Evolutionary conservation across 1,284 basidiomycete species (phyloP), one percentile per base, ranked within the genome.

Genomic region (Athelia sp.): DNA sequence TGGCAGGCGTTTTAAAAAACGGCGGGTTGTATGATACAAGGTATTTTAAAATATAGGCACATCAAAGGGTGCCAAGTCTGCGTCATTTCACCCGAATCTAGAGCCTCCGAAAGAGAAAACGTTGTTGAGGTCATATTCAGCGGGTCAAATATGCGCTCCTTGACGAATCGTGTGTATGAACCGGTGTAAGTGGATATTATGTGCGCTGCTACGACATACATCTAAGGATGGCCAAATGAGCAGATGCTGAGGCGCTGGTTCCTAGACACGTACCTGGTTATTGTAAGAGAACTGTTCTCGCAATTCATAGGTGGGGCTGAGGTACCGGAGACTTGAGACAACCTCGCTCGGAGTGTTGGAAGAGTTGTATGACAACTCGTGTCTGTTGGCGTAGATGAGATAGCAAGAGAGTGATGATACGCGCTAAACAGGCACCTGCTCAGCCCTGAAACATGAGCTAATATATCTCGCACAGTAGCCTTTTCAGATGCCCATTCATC

Each of bases 401-500:
- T 40, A n/a, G n/a, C n/a, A 40, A 40, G n/a, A 21, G 8, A 40
- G 4, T 26, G 44, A 43, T 2, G 24, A 32, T 18, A 17, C n/a
- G 21, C 18, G n/a, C 14, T 10, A 2, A n/a, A 17, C 53, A 8
- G 52, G n/a, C 45, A 70, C 66, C 61, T 52, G 2, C 68, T 64
- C 14, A 74, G 22, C 1, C 73, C 72, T n/a, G 72, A 69, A 4
- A 64, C 54, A 44, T 74, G 74, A n/a, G 63, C 56, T 9, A 75
- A 54, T 1, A 74, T 58, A 54, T 75, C 72, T 14, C 57, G 52
- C 1, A 74, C 24, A 44, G 60, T 64, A 0, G 64, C 64, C 44
- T 63, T 67, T 48, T 63, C 50, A 3, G 59, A 62, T 1, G 69
- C 66, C 61, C 64, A 66, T 8, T 57, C 48, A 48, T 73, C 68